phyloP scores from a whole-genome alignment of 2,329 filamentous ascomycete genomes.

The Coleophoma crateriformis region DNA sequence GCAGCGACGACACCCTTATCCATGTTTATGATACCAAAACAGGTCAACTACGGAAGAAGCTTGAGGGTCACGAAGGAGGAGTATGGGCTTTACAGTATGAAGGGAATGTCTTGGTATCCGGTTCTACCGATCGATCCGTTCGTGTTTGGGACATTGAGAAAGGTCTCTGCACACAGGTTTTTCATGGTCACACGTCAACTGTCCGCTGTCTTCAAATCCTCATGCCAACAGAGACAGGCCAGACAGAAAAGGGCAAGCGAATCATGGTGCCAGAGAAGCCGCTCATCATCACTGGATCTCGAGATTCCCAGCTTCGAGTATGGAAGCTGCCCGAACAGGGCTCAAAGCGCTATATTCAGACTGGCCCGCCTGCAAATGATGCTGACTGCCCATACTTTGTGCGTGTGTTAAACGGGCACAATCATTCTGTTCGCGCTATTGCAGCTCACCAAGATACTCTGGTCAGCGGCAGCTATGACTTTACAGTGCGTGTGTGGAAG shows the following conservation, averaged over 20 bases:
- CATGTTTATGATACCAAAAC: constrained; percentile 98
- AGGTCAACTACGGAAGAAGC: constrained; percentile 72
- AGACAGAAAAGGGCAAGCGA: constrained; percentile 62
- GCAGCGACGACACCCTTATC: constrained; percentile 95
- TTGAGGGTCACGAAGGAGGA: constrained; percentile 92
- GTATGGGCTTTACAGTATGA: constrained; percentile 98
- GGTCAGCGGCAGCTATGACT: constrained; percentile 97
- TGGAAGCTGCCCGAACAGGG: constrained; percentile 86
- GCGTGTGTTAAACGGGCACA: constrained; percentile 77
- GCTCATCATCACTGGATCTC: constrained; percentile 93
- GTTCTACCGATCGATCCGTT: constrained; percentile 94
- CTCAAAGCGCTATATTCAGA: constrained; percentile 74
- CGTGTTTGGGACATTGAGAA: constrained; percentile 98
- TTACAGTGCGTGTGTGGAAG: constrained; percentile 91
- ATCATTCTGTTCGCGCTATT: constrained; percentile 92
- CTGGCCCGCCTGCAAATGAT: constrained; percentile 65
- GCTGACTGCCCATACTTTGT: constrained; percentile 93
- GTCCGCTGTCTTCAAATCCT: constrained; percentile 94
- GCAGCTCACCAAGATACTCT: constrained; percentile 91
- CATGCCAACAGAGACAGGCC: constrained; percentile 75
- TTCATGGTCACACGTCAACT: constrained; percentile 96
- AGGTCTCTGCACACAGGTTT: constrained; percentile 88
- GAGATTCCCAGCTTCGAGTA: constrained; percentile 88
- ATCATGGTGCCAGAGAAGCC: constrained; percentile 93
- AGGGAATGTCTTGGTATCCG: constrained; percentile 90